phyloP scores from a whole-genome alignment of 2,329 filamentous ascomycete genomes.

The Aureobasidium lini region DNA sequence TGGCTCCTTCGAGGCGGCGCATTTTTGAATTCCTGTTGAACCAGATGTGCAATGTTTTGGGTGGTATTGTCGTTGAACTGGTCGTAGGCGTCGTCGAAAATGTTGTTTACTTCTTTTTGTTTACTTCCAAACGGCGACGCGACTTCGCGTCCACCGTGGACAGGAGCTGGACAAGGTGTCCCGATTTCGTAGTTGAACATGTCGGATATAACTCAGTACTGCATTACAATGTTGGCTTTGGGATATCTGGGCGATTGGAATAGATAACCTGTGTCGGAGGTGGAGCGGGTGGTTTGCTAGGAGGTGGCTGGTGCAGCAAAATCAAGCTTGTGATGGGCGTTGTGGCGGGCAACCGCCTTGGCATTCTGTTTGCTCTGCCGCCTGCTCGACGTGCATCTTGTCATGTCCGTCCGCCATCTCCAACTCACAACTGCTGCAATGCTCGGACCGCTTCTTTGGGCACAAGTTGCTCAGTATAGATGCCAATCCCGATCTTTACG shows the following conservation, averaged over 20 bases:
- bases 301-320: constrained; percentile 3
- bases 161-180: constrained; percentile 7
- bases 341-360: neutral
- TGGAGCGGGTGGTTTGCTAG: neutral
- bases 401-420: neutral
- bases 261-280: neutral
- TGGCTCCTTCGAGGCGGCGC: constrained; percentile 22
- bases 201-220: neutral
- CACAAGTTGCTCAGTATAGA: no score
- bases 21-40: constrained; percentile 23
- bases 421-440: no score
- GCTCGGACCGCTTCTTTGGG: no score
- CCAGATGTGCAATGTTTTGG: constrained; percentile 14
- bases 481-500: no score
- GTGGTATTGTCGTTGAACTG: constrained; percentile 16
- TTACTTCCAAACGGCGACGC: constrained; percentile 10
- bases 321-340: neutral
- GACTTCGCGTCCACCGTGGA: neutral
- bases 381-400: neutral
- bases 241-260: neutral
- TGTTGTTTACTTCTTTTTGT: constrained; percentile 6
- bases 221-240: neutral
- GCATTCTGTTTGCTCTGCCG: neutral
- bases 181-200: constrained; percentile 8
- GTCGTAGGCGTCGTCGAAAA: constrained; percentile 6